Base-by-base conservation (phyloP, 805 yeast species). In the Cyberlindnera petersonii region DNA sequence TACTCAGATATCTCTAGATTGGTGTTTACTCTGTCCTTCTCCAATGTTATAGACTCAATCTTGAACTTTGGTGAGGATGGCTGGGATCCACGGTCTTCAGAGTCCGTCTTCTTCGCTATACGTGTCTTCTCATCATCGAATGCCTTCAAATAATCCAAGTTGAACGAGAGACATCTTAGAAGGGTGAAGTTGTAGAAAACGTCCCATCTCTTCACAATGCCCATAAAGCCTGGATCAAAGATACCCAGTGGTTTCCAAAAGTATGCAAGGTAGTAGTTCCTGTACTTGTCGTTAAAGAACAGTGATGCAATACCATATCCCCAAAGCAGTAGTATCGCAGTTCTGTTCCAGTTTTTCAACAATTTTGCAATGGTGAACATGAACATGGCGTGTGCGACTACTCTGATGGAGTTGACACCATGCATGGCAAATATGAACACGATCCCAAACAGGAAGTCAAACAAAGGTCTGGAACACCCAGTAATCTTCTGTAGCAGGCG, bases 141-240 rank as follows among this genome's bases (percentile, higher is more conserved):
- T 37, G 66, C 67, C 50, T 72, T 75, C 22, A 81, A 52, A 52
- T 74, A 87, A 62, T 93, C 99, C 46, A 86, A 57, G 47, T 86
- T 84, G 60, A 72, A 93, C 43, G 96, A 86, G 32, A 93, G 64
- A 72, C 88, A 77, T 53, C 97, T 73, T 38, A 93, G 69, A 43
- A 91, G 65, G 1, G 95, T 82, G 62, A 94, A 88, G 63, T 93
- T 93, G 71, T 79, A 93, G 52, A 85, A 86, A 4, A 93, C 97
- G 57, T 93, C 97, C 99, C 99, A 93, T 52, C 98, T 72, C 14
- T 78, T 70, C 44, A 93, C 80, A 11, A 89, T 72, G 1, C 98
- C 97, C 33, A 73, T 72, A 50, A 74, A 82, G 1, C 74, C 72
- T 20, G 63, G 50, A 53, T 87, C 95, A 50, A 85, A 59, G 26